Conservation (phyloP, 768 basidiomycete genomes). For the Calocybe cyanea region DNA sequence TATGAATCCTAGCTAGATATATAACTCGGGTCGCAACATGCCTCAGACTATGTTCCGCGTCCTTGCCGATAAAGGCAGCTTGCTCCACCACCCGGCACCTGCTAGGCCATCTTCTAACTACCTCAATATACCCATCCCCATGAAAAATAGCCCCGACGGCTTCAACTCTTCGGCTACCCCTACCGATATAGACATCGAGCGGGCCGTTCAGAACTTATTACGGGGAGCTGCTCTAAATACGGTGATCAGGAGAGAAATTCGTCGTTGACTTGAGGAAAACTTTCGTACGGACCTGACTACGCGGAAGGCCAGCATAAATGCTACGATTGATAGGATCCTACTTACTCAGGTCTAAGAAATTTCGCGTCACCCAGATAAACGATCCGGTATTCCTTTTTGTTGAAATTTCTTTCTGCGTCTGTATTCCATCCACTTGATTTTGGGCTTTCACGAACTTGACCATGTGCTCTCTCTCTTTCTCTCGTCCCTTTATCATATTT, state of each 20-base stretch:
- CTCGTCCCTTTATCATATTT: neutral
- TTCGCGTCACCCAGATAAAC: too few species aligned
- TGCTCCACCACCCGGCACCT: slow-evolving; percentile 57
- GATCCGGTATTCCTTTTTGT: too few species aligned
- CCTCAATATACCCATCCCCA: slow-evolving; percentile 66
- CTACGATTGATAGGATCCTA: slow-evolving; percentile 70
- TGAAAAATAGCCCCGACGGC: slow-evolving; percentile 48
- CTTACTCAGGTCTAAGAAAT: slow-evolving; percentile 40
- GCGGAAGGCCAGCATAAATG: slow-evolving; percentile 72
- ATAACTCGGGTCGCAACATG: slow-evolving; percentile 76
- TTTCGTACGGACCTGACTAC: slow-evolving; percentile 76
- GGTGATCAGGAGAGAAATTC: slow-evolving; percentile 89
- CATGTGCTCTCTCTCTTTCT: slow-evolving; percentile 1
- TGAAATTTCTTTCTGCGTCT: neutral
- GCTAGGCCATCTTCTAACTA: slow-evolving; percentile 76
- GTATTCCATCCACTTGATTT: neutral
- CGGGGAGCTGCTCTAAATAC: slow-evolving; percentile 80
- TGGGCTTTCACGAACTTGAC: neutral
- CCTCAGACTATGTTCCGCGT: slow-evolving; percentile 49
- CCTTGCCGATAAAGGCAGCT: slow-evolving; percentile 16
- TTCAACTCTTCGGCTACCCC: slow-evolving; percentile 49
- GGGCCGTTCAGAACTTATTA: slow-evolving; percentile 69
- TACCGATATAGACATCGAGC: slow-evolving; percentile 69
- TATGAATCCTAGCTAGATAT: slow-evolving; percentile 60
- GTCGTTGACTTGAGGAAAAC: slow-evolving; percentile 75